Conservation (phyloP, 2,329 filamentous ascomycete genomes). For the Stagonosporopsis chrysanthemi region DNA sequence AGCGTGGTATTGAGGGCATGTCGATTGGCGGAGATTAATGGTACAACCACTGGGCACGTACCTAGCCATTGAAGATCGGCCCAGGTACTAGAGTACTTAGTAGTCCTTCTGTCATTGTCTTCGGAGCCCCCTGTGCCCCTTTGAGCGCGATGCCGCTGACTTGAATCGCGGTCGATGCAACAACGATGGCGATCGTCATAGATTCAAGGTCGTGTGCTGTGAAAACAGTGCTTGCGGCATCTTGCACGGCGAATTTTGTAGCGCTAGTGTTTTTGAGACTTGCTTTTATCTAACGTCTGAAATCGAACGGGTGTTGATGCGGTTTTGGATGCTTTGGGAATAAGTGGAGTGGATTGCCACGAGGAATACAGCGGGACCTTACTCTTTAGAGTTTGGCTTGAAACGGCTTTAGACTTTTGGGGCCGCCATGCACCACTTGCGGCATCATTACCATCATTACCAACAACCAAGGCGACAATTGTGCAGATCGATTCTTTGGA, state of each 20-base stretch:
- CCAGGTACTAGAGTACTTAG: background rate
- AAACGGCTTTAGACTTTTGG: conserved; percentile 7
- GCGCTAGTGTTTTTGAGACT: background rate
- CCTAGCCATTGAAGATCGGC: too few relatives aligned
- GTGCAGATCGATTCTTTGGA: background rate
- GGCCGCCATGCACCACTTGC: background rate
- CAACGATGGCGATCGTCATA: too few relatives aligned
- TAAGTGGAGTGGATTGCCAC: conserved; percentile 1
- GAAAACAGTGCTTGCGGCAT: too few relatives aligned
- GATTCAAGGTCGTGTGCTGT: too few relatives aligned
- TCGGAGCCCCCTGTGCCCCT: background rate
- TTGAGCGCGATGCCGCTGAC: background rate
- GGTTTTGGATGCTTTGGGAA: background rate
- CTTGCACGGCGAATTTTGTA: background rate
- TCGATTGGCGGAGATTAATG: background rate
- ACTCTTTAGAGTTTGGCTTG: background rate
- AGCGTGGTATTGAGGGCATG: conserved; percentile 1
- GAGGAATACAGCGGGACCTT: conserved; percentile 7
- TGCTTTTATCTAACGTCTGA: conserved; percentile 13
- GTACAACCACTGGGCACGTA: background rate
- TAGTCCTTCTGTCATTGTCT: background rate
- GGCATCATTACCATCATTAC: background rate
- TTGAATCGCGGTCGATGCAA: background rate
- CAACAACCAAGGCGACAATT: background rate
- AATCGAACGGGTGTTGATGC: conserved; percentile 3